Base-by-base conservation (phyloP, 176 grass and related monocot genomes). In the Aegilops tauschii region DNA sequence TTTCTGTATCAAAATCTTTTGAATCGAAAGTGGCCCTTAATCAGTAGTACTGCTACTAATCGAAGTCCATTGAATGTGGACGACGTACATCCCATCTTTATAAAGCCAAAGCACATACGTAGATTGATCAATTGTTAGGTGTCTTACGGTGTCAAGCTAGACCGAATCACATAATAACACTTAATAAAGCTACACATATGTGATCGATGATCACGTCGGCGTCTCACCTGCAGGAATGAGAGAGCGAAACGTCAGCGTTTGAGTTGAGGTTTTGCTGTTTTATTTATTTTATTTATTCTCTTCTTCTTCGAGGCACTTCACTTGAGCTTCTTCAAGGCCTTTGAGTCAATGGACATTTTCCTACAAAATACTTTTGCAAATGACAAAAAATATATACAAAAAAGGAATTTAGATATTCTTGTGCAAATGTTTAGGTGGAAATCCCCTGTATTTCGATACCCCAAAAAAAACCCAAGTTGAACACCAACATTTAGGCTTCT, bases 61-160 rank as follows among this genome's bases (percentile, higher is more conserved):
- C 11, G 3, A 75, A 32, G 47, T 89, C 36, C 77, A 89, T 32
- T 75, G 87, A 85, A 89, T 34, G 77, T 89, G 59, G 68, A 85
- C 77, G 58, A 49, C 27, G 65, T 44, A 59, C 59, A 58, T 31
- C 44, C 9, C 59, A 75, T 79, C 27, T 8, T 42, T 42, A 49
- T 20, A 29, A 54, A 31, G 35, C 16, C 29, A 8, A 84, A 63
- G 37, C 11, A 20, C 31, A 79, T 39, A 28, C 23, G 6, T 28
- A 10, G 47, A 56, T 30, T 37, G 66, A 59, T 72, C 72, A 84
- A 45, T 44, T 4, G 28, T 37, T 73, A 44, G 61, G 4, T 7
- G 72, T 35, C 59, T 34, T 23, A 35, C 36, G 64, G 70, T 31
- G n/a, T 58, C 35, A 6, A 36, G 14, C 10, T 74, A 84, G 23